Evolutionary conservation across 2,329 filamentous ascomycete genomes (phyloP).

Genomic region (Fusarium armeniacum): DNA sequence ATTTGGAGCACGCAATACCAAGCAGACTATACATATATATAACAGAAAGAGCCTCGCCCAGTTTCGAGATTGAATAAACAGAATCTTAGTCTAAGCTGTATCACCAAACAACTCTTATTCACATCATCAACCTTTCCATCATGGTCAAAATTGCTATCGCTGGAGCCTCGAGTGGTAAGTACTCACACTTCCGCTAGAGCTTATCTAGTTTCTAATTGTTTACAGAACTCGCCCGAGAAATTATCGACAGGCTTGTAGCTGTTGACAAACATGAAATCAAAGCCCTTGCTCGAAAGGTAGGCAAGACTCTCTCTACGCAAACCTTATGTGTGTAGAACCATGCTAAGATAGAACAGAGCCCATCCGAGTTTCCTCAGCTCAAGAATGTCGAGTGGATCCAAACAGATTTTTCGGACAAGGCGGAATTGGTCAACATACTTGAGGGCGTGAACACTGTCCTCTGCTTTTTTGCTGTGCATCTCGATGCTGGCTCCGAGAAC

Average conservation of each 20-base stretch:
- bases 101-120: neutral
- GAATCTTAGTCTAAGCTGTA: neutral
- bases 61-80: too few species aligned
- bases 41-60: too few species aligned
- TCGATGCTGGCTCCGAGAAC: neutral
- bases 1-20: neutral
- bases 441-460: constrained; percentile 5
- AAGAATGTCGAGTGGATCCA: neutral
- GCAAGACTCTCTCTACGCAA: accelerated
- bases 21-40: neutral
- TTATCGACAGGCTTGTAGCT: constrained; percentile 15
- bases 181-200: accelerated
- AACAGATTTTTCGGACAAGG: neutral
- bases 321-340: accelerated
- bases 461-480: constrained; percentile 10
- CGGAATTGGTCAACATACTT: neutral
- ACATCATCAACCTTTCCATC: neutral
- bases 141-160: constrained; percentile 26
- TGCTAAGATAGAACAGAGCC: accelerated
- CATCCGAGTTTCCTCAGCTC: neutral
- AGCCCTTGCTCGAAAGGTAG: neutral
- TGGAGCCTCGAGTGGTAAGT: constrained; percentile 7
- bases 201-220: accelerated
- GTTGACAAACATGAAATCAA: neutral
- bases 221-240: constrained; percentile 8